Conservation (phyloP, 352 stramenopile genomes). For the Nothophytophthora sp. region DNA sequence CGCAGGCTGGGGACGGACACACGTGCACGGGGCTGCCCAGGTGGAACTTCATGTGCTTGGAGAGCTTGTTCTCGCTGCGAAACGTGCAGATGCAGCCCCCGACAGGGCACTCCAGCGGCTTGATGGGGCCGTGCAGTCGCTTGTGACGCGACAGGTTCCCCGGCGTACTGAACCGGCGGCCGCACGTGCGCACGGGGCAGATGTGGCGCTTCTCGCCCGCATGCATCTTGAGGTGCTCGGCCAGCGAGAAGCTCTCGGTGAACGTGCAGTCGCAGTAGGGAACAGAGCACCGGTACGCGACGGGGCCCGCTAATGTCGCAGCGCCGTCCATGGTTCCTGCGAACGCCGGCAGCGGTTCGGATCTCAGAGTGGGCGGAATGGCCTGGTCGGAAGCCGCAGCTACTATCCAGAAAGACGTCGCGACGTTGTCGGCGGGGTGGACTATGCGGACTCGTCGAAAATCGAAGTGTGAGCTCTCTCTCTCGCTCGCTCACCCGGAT, state of each 20-base stretch:
- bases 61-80: constrained; percentile 57
- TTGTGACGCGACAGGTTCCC: constrained; percentile 67
- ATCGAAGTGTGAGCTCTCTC: no score
- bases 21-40: constrained; percentile 49
- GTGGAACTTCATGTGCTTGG: constrained; percentile 71
- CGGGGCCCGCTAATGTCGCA: neutral
- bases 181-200: constrained; percentile 50
- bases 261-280: constrained; percentile 36
- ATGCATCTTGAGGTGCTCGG: constrained; percentile 50
- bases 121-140: constrained; percentile 53
- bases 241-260: constrained; percentile 36
- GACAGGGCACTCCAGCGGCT: constrained; percentile 49
- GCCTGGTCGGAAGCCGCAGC: no score
- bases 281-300: constrained; percentile 33
- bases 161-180: constrained; percentile 51
- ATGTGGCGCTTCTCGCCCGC: constrained; percentile 50
- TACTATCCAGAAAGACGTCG: no score
- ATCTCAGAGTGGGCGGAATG: no score
- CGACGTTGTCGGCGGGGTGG: no score
- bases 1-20: constrained; percentile 36
- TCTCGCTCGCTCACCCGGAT: no score
- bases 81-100: constrained; percentile 52
- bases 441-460: no score
- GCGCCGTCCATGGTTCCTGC: constrained; percentile 1
- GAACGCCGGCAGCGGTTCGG: constrained; percentile 11